Evolutionary conservation across 2,329 filamentous ascomycete species (phyloP).

Genomic region (Drechslera avenae): DNA sequence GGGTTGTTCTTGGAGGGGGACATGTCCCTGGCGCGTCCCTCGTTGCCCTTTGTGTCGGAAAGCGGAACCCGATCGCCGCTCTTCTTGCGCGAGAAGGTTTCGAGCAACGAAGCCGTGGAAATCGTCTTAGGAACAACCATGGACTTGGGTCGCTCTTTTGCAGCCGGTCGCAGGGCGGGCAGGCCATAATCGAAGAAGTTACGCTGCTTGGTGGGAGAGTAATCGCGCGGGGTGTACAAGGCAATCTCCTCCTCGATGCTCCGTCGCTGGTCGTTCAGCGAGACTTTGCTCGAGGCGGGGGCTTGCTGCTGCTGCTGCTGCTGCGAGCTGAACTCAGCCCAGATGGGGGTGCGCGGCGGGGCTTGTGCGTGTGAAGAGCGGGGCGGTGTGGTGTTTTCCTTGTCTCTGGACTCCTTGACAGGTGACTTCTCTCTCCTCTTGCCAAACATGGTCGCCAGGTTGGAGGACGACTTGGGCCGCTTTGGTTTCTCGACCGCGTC

Average conservation of each 20-base stretch:
- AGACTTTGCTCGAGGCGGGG: conserved; percentile 50
- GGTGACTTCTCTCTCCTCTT: conserved; percentile 66
- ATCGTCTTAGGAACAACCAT: conserved; percentile 52
- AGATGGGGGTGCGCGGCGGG: conserved; percentile 70
- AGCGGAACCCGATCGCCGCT: conserved; percentile 42
- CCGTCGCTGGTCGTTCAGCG: conserved; percentile 51
- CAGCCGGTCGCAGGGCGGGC: conserved; percentile 40
- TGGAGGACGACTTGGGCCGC: conserved; percentile 83
- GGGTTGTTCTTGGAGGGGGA: conserved; percentile 25
- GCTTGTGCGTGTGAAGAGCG: conserved; percentile 52
- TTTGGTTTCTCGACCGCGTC: conserved; percentile 54
- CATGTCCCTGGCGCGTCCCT: conserved; percentile 31
- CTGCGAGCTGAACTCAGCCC: conserved; percentile 70
- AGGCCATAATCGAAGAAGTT: conserved; percentile 63
- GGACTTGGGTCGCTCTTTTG: conserved; percentile 58
- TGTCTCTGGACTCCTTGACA: conserved; percentile 62
- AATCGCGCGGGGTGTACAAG: conserved; percentile 63
- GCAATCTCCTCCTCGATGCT: conserved; percentile 61
- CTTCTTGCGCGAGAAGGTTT: conserved; percentile 47
- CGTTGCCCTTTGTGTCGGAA: conserved; percentile 43
- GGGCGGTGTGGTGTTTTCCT: conserved; percentile 78
- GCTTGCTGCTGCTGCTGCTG: conserved; percentile 28
- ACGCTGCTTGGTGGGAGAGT: conserved; percentile 65
- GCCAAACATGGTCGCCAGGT: conserved; percentile 76
- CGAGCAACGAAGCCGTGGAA: conserved; percentile 49